phyloP scores from a whole-genome alignment of 2,329 filamentous ascomycete genomes.

The Aspergillus tanneri region DNA sequence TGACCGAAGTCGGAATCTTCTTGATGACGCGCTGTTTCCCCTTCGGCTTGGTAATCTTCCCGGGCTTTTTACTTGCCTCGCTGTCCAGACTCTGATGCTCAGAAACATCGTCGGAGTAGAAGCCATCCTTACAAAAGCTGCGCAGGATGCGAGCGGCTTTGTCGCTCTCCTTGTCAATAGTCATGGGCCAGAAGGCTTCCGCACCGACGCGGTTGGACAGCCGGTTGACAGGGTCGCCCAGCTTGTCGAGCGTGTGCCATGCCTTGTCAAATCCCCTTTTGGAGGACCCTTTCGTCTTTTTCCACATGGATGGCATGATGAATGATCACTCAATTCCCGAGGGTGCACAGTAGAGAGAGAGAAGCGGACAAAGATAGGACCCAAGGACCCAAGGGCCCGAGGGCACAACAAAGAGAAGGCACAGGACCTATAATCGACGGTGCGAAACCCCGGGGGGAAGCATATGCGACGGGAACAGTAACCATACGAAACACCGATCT shows the following conservation, averaged over 20 bases:
- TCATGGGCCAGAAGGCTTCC: constrained; percentile 83
- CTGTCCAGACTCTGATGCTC: constrained; percentile 39
- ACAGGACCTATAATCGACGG: constrained; percentile 12
- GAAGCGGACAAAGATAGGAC: constrained; percentile 3
- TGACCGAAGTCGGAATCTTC: constrained; percentile 82
- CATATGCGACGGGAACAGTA: constrained; percentile 17
- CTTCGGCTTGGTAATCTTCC: constrained; percentile 54
- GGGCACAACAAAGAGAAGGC: neutral
- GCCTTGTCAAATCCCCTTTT: constrained; percentile 73
- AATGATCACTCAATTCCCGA: neutral
- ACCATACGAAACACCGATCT: constrained; percentile 12
- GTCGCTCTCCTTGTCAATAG: constrained; percentile 83
- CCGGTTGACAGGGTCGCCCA: constrained; percentile 74
- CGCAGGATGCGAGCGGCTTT: constrained; percentile 86
- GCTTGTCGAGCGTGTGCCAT: constrained; percentile 65
- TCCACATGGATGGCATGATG: constrained; percentile 56
- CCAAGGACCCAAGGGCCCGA: neutral
- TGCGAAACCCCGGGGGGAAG: neutral
- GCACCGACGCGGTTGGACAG: constrained; percentile 77
- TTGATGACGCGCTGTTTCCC: constrained; percentile 66
- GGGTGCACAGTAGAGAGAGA: neutral
- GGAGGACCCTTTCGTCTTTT: constrained; percentile 52
- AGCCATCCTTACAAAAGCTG: constrained; percentile 82
- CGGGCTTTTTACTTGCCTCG: constrained; percentile 26
- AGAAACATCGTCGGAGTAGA: constrained; percentile 61